Conservation (phyloP, 2,329 filamentous ascomycete species). For the Dactylellina cionopaga region DNA sequence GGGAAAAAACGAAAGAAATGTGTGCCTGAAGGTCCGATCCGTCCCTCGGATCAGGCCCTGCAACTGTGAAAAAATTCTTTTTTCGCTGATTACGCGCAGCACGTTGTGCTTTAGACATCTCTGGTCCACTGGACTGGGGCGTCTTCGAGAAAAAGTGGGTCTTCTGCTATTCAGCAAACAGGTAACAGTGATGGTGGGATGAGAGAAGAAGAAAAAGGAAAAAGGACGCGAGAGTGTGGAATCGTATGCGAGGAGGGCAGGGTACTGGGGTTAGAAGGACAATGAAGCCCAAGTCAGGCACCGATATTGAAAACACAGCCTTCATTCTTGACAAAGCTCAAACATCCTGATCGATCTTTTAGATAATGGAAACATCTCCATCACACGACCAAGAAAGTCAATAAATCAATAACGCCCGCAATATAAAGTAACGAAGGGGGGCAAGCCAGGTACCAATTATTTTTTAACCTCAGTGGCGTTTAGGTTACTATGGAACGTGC, state of each 20-base stretch:
- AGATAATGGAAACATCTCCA: conserved; percentile 39
- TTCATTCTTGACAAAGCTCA: conserved; percentile 14
- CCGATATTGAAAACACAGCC: conserved; percentile 33
- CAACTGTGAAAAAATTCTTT: conserved; percentile 14
- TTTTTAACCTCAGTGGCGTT: too few relatives aligned
- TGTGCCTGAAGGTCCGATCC: conserved; percentile 39
- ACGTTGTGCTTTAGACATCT: conserved; percentile 13
- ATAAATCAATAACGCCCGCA: conserved; percentile 19
- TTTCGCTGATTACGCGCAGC: conserved; percentile 24
- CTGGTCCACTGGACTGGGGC: conserved; percentile 21
- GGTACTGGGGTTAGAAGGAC: conserved; percentile 21
- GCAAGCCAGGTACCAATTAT: conserved; percentile 20
- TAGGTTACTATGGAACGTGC: conserved; percentile 51
- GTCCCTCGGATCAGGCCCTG: conserved; percentile 27
- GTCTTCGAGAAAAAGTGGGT: conserved; percentile 42
- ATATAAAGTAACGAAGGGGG: conserved; percentile 12
- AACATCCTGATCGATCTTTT: conserved; percentile 9
- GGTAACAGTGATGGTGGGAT: conserved; percentile 8
- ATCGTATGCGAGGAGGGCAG: conserved; percentile 47
- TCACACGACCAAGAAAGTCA: conserved; percentile 4
- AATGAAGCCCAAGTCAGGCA: conserved; percentile 42
- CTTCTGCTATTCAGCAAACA: conserved; percentile 13
- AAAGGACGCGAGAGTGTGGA: conserved; percentile 50
- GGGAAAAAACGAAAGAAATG: conserved; percentile 4
- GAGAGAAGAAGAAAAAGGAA: conserved; percentile 44